Evolutionary conservation across 75 land plant species (phyloP).

Genomic region (Cupressus sempervirens): DNA sequence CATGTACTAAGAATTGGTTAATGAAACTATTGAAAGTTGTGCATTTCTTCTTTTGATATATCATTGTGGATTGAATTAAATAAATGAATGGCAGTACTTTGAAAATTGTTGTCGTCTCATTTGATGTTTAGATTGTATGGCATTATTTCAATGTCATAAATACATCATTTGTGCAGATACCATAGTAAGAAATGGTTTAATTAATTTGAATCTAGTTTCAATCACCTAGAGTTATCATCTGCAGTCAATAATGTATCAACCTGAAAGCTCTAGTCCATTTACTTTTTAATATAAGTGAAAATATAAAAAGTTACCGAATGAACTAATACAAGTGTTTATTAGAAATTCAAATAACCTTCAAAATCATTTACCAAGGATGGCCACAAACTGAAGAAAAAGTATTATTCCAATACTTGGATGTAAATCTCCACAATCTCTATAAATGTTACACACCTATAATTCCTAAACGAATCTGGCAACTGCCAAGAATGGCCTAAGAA

Average conservation of each 20-base stretch:
- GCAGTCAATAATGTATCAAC: neutral
- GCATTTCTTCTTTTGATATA: neutral
- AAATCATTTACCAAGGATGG: too few relatives aligned
- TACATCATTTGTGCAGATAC: neutral
- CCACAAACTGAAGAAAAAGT: too few relatives aligned
- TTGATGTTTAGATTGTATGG: neutral
- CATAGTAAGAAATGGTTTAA: neutral
- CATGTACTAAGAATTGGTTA: neutral
- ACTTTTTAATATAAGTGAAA: too few relatives aligned
- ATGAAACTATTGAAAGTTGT: neutral
- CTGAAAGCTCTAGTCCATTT: neutral
- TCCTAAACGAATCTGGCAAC: too few relatives aligned
- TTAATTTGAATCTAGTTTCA: neutral
- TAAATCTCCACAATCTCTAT: too few relatives aligned
- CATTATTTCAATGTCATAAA: neutral
- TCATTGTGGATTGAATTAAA: neutral
- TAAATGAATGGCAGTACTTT: neutral
- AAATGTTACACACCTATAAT: too few relatives aligned
- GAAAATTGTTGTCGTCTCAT: neutral
- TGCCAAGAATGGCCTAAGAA: too few relatives aligned
- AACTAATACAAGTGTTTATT: too few relatives aligned
- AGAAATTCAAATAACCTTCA: too few relatives aligned
- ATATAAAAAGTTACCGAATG: neutral
- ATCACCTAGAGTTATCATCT: neutral
- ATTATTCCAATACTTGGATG: too few relatives aligned